A percentile compares a stretch with the other conserved stretches of the same genome.
These are phyloP conservation scores for Boletus patriciae DNA, from an alignment of 768 basidiomycete species.

Conservation along the genomic window DNA sequence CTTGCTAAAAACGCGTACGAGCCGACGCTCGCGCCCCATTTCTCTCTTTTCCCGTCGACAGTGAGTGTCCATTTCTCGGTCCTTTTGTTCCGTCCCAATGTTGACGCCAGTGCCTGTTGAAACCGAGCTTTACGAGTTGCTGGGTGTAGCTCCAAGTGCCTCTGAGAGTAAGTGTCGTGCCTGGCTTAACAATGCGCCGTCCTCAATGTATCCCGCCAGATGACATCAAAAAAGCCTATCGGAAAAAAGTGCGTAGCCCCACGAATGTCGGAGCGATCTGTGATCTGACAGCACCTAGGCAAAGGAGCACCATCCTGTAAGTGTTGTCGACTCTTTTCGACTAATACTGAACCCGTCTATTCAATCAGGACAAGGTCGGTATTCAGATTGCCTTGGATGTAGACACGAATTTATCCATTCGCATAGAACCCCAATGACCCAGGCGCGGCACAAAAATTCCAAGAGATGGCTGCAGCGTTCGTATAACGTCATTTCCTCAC, in stretches of 20 bases:
- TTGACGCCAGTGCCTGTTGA: constrained; percentile 60
- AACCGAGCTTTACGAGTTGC: constrained; percentile 82
- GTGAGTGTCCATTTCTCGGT: constrained; percentile 24
- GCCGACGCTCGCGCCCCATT: not conserved
- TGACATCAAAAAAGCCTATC: constrained; percentile 94
- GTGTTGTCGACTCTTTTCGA: constrained; percentile 20
- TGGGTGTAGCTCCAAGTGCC: constrained; percentile 71
- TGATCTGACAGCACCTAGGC: constrained; percentile 51
- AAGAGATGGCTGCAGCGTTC: constrained; percentile 86
- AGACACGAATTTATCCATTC: not conserved
- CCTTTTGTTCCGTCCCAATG: not conserved
- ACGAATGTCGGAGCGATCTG: not conserved
- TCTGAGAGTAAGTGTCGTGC: constrained; percentile 56
- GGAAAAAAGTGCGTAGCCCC: constrained; percentile 67
- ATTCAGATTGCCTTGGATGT: not conserved
- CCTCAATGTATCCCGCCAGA: constrained; percentile 39
- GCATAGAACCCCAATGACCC: constrained; percentile 86
- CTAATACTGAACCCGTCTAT: not conserved
- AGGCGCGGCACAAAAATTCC: constrained; percentile 77
- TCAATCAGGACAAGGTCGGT: constrained; percentile 64
- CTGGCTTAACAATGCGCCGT: not conserved
- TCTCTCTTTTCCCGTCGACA: constrained; percentile 18
- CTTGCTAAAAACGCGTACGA: constrained; percentile 28
- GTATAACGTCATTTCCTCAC: constrained; percentile 31
- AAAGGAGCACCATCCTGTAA: constrained; percentile 83